A percentile compares a stretch with the other conserved stretches of the same genome.
Conservation (phyloP, 768 basidiomycete species). For the Rhodotorula graminis region DNA sequence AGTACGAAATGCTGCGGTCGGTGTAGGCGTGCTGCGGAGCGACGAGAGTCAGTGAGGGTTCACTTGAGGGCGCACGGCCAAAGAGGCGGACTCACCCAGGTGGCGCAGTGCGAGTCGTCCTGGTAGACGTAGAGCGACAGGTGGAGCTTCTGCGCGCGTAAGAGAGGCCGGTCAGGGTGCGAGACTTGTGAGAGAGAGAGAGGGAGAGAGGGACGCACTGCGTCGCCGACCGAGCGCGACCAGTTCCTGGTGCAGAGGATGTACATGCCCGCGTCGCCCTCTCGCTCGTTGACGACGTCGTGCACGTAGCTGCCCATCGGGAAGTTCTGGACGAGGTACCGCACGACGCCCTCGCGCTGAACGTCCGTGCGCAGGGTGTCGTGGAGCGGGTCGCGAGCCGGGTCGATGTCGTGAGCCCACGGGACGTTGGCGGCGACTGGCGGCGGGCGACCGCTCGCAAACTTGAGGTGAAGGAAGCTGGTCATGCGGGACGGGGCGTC, state of each 20-base stretch:
- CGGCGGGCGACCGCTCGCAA: slow-evolving; percentile 12
- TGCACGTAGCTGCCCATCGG: slow-evolving; percentile 9
- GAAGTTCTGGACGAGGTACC: slow-evolving; percentile 28
- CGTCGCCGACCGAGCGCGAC: slow-evolving; percentile 17
- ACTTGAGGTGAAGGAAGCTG: slow-evolving; percentile 29
- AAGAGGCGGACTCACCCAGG: slow-evolving; percentile 11
- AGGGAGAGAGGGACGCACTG: not conserved
- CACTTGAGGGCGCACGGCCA: accelerated
- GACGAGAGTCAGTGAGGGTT: too few relatives aligned
- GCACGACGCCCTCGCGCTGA: slow-evolving; percentile 23
- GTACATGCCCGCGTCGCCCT: slow-evolving; percentile 14
- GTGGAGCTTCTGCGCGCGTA: slow-evolving; percentile 26
- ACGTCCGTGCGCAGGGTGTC: slow-evolving; percentile 26
- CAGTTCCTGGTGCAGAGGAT: slow-evolving; percentile 16
- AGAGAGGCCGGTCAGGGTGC: not conserved
- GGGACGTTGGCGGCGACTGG: slow-evolving; percentile 10
- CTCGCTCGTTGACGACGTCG: slow-evolving; percentile 25
- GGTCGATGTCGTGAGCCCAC: slow-evolving; percentile 19
- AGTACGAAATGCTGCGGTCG: slow-evolving; percentile 33
- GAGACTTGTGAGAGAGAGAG: too few relatives aligned
- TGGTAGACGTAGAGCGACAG: slow-evolving; percentile 27
- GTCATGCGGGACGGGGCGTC: not conserved
- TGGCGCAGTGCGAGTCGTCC: slow-evolving; percentile 24
- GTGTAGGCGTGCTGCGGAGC: slow-evolving; percentile 11
- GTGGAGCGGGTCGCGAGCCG: not conserved